Conservation (phyloP, 176 grass and related monocot genomes). For the Lolium rigidum region DNA sequence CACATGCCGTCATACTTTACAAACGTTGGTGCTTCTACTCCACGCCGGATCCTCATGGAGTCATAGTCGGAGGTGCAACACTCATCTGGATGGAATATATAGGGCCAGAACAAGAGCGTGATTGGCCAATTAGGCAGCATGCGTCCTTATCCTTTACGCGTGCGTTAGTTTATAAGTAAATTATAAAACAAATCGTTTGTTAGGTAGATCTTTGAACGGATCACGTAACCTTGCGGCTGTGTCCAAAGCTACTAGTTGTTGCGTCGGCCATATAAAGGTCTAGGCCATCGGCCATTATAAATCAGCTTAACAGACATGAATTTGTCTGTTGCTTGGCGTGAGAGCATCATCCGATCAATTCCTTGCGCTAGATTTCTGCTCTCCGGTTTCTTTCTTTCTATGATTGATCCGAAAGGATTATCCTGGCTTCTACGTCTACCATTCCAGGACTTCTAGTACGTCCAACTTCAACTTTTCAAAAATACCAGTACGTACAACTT, state of each 20-base stretch:
- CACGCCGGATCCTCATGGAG: neutral
- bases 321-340: neutral
- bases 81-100: neutral
- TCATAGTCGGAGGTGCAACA: neutral
- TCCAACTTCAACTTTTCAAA: neutral
- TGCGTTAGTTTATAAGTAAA: neutral
- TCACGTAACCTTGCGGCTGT: neutral
- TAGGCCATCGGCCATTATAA: neutral
- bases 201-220: neutral
- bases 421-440: neutral
- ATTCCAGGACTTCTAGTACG: neutral
- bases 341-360: too few species aligned
- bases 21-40: neutral
- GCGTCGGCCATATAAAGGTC: neutral
- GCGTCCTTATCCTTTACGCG: neutral
- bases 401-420: neutral
- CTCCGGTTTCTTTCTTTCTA: too few species aligned
- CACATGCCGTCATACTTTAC: neutral
- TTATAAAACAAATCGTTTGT: neutral
- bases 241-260: neutral
- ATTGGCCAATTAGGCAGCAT: neutral
- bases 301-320: neutral
- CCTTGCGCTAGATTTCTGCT: too few species aligned
- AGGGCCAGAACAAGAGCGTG: neutral
- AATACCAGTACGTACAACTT: neutral